Percentiles rank a stretch among this genome's conserved stretches.
phyloP scores from a whole-genome alignment of 352 stramenopile species.

The Albugo laibachii region DNA sequence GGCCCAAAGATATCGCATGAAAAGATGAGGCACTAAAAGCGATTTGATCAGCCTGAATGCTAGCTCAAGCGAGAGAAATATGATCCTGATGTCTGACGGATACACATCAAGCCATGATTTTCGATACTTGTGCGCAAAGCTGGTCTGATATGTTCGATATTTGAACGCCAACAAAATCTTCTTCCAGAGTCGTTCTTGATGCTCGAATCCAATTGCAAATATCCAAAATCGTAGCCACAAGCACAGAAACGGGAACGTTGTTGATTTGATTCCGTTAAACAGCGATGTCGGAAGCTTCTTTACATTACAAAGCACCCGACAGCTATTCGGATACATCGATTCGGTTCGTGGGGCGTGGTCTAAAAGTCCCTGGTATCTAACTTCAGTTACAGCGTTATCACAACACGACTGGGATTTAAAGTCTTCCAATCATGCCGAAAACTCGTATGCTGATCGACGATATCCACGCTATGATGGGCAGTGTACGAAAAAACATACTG shows the following conservation, averaged over 20 bases:
- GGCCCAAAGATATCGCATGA: slow-evolving; percentile 49
- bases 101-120: slow-evolving; percentile 15
- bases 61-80: slow-evolving; percentile 18
- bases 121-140: neutral
- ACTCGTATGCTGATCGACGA: slow-evolving; percentile 77
- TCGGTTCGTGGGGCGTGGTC: too few relatives aligned
- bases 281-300: too few relatives aligned
- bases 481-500: slow-evolving; percentile 66
- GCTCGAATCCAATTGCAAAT: slow-evolving; percentile 49
- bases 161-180: slow-evolving; percentile 26
- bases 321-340: too few relatives aligned
- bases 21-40: slow-evolving; percentile 59
- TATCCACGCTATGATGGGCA: slow-evolving; percentile 74
- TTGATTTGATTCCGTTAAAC: too few relatives aligned
- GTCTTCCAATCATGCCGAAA: slow-evolving; percentile 39
- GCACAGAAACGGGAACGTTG: slow-evolving; percentile 12
- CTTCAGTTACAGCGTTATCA: too few relatives aligned
- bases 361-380: too few relatives aligned
- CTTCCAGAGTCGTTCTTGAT: slow-evolving; percentile 26
- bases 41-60: slow-evolving; percentile 24
- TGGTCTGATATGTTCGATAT: slow-evolving; percentile 17
- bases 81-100: slow-evolving; percentile 37
- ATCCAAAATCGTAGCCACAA: slow-evolving; percentile 61
- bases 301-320: too few relatives aligned
- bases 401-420: neutral